Conservation (phyloP, 2,329 filamentous ascomycete species). For the Phialemoniopsis sp. region DNA sequence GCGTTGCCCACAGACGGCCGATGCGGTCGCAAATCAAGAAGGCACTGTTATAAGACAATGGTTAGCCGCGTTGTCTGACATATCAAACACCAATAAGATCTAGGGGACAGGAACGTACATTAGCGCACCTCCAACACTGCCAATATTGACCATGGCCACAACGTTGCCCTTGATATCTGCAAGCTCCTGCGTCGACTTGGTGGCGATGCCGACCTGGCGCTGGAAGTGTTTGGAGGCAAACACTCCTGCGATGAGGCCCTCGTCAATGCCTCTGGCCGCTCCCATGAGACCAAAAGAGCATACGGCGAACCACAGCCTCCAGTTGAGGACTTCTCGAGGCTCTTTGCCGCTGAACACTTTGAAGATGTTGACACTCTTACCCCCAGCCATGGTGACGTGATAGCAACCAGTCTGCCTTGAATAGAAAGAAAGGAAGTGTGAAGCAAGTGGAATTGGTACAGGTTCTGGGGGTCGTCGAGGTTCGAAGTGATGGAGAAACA, state of each 20-base stretch:
- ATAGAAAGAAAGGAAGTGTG: no score
- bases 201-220: constrained; percentile 41
- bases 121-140: constrained; percentile 59
- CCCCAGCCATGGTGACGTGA: constrained; percentile 39
- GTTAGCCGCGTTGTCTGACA: not conserved
- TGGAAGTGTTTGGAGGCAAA: constrained; percentile 65
- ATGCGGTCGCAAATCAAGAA: constrained; percentile 57
- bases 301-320: constrained; percentile 74
- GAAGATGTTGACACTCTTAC: constrained; percentile 61
- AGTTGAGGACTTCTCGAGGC: constrained; percentile 70
- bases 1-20: constrained; percentile 59
- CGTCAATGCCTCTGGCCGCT: constrained; percentile 74
- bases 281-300: constrained; percentile 72
- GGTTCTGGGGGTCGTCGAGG: no score
- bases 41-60: constrained; percentile 35
- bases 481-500: no score
- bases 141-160: constrained; percentile 77
- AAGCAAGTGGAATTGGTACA: no score
- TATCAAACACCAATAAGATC: no score
- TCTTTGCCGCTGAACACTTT: constrained; percentile 59
- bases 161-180: constrained; percentile 74
- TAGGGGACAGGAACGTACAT: constrained; percentile 23
- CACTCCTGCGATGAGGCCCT: constrained; percentile 71
- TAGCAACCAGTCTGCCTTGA: no score
- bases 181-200: no score